phyloP scores from a whole-genome alignment of 805 yeast species.

The Kockiozyma suomiensis region DNA sequence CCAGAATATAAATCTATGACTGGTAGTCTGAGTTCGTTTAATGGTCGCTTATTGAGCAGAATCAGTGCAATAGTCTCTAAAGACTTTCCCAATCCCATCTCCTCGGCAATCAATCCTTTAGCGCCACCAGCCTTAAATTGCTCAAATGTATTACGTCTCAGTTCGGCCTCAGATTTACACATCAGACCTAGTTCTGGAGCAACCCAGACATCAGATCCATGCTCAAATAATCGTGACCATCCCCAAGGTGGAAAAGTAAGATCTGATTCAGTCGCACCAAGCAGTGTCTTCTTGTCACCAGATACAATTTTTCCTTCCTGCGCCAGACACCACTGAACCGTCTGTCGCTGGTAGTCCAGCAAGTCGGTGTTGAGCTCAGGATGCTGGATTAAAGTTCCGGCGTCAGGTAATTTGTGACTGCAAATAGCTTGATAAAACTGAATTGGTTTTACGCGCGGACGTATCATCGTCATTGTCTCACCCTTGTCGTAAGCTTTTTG shows the following conservation, averaged over 20 bases:
- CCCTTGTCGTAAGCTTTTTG: constrained; percentile 9
- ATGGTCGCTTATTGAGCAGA: constrained; percentile 59
- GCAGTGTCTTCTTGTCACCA: constrained; percentile 21
- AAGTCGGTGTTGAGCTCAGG: constrained; percentile 14
- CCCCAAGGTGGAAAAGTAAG: constrained; percentile 34
- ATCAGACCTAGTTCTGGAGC: constrained; percentile 31
- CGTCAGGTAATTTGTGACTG: constrained; percentile 12
- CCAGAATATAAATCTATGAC: constrained; percentile 43
- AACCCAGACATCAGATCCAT: constrained; percentile 23
- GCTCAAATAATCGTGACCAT: constrained; percentile 17
- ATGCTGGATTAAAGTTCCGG: constrained; percentile 17
- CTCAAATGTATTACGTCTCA: constrained; percentile 34
- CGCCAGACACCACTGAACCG: constrained; percentile 45
- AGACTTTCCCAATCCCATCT: constrained; percentile 97
- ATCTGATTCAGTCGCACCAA: constrained; percentile 33
- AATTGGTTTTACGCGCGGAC: constrained; percentile 14
- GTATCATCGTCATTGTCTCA: background rate
- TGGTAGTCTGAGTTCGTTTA: constrained; percentile 9
- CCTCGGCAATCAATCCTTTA: constrained; percentile 78
- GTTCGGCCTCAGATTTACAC: constrained; percentile 10
- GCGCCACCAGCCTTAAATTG: constrained; percentile 15
- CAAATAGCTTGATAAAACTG: constrained; percentile 28
- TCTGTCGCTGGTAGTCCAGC: constrained; percentile 40
- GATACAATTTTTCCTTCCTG: constrained; percentile 43
- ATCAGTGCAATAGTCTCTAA: constrained; percentile 76